Evolutionary conservation across 306 rosid species (phyloP).

Genomic region (Dalbergia cochinchinensis): DNA sequence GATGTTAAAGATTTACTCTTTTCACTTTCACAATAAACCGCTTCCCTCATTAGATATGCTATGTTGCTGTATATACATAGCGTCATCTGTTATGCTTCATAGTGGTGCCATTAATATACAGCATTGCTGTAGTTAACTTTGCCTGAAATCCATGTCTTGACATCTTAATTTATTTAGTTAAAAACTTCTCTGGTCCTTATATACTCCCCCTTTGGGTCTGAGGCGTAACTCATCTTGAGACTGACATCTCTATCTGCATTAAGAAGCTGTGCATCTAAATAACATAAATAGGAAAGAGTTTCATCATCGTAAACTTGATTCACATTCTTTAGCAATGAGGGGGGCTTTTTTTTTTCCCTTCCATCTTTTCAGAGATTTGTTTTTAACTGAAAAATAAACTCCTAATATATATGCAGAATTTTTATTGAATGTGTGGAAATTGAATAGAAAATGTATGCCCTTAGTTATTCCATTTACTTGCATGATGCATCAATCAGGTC

Average conservation of each 20-base stretch:
- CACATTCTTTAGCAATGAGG: constrained; percentile 1
- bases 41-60: no score
- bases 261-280: not conserved
- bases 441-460: constrained; percentile 6
- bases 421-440: not conserved
- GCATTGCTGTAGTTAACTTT: not conserved
- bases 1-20: not conserved
- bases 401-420: not conserved
- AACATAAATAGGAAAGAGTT: not conserved
- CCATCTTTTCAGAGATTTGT: not conserved
- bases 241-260: not conserved
- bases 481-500: not conserved
- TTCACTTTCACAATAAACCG: not conserved
- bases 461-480: constrained; percentile 19
- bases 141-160: not conserved
- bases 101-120: not conserved
- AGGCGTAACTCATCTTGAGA: not conserved
- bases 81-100: not conserved
- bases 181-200: not conserved
- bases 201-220: not conserved
- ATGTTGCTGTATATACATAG: no score
- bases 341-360: not conserved
- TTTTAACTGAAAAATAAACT: constrained; percentile 12
- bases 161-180: not conserved
- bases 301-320: not conserved